Base-by-base conservation (phyloP, 371 early-diverging fungal genomes). In the Mortierella sp. region DNA sequence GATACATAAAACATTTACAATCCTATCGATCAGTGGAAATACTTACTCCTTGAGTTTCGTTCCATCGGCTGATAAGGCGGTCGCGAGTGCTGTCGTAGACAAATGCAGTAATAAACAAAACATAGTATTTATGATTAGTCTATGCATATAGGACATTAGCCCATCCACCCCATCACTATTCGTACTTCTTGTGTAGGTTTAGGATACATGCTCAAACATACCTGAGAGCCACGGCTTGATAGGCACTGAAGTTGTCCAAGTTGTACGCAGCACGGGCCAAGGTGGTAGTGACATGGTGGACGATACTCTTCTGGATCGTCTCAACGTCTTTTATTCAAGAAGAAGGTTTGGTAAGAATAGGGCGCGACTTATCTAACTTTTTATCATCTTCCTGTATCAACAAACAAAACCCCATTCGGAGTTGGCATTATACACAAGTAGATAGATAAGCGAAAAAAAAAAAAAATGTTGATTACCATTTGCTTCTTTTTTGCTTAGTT, bases 31-130 rank as follows among this genome's bases (percentile, higher is more conserved):
- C 24, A 55, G 5, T 52, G 9, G 55, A 26, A 26, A 16, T 37
- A 79, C 71, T 64, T 47, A 86, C 87, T 63, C 91, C 93, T 81
- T 96, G 95, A 28, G 97, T 96, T 49, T 86, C 81, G 83, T 97
- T 96, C 97, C 97, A 97, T 59, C 88, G 87, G 70, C 94, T 90
- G 70, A 97, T 89, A 62, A 97, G 90, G 47, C 91, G 91, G 84
- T 97, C 97, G 64, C 96, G 94, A 69, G 96, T 92, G 70, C 91
- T 90, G 66, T 75, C 8, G 52, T 11, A 26, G 40, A 16, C 26
- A 16, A 66, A 24, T 35, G 28, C 12, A 43, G 61, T n/a, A 24
- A 64, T 14, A 75, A 51, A 67, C 14, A 49, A 37, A 40, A 37
- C 14, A 20, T 28, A 47, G 47, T 59, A n/a, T 45, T 39, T 35